Evolutionary conservation across 2,329 filamentous ascomycete genomes (phyloP).

Genomic region (Herpotrichia juniperi): DNA sequence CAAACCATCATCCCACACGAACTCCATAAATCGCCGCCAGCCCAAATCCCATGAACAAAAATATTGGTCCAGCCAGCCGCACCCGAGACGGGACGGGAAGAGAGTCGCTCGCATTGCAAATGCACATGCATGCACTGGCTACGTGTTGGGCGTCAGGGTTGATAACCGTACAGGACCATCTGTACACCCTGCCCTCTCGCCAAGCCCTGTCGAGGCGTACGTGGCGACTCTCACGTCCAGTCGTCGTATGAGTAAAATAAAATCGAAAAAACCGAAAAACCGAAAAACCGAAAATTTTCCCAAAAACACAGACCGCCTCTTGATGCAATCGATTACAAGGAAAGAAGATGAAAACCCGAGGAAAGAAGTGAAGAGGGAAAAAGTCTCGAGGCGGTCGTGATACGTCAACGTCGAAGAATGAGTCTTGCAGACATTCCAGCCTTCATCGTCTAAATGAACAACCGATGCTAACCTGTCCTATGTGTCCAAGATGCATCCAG

Average conservation of each 20-base stretch:
- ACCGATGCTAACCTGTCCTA: conserved; percentile 18
- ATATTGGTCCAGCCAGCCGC: conserved; percentile 10
- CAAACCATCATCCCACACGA: conserved; percentile 1
- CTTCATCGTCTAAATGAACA: too few relatives aligned
- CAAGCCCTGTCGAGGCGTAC: conserved; percentile 21
- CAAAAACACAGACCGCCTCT: conserved; percentile 13
- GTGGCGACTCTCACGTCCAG: conserved; percentile 37
- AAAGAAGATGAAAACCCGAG: conserved; percentile 8
- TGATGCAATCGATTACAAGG: conserved; percentile 25
- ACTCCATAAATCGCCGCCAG: conserved; percentile 10
- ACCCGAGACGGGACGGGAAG: conserved; percentile 10
- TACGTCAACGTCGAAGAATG: conserved; percentile 4
- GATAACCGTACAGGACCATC: neutral
- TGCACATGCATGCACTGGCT: conserved; percentile 15
- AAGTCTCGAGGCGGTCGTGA: neutral
- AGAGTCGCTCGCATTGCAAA: conserved; percentile 6
- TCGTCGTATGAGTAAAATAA: too few relatives aligned
- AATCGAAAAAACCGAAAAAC: too few relatives aligned
- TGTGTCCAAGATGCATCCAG: too few relatives aligned
- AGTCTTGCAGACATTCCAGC: too few relatives aligned
- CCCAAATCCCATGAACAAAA: conserved; percentile 4
- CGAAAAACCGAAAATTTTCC: conserved; percentile 12
- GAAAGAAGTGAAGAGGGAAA: conserved; percentile 5
- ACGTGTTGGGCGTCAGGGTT: neutral
- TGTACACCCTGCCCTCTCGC: conserved; percentile 6